Evolutionary conservation across 257 asterid species (phyloP).

Genomic region (Solanum piurae): DNA sequence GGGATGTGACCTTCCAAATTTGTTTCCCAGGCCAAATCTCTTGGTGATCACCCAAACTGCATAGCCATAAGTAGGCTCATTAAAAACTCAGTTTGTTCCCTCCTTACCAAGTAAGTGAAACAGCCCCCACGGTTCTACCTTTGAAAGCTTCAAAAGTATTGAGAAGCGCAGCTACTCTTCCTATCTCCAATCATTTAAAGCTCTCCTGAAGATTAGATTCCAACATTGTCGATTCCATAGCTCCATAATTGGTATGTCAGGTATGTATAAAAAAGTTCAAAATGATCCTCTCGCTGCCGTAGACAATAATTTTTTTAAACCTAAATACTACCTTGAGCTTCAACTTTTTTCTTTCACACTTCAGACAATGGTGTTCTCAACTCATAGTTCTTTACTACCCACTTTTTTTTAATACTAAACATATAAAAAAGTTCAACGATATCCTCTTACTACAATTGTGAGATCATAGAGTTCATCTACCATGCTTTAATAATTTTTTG

Average conservation of each 20-base stretch:
- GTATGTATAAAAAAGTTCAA: not conserved
- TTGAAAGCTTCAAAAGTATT: not conserved
- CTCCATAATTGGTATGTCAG: not conserved
- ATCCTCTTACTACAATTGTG: not conserved
- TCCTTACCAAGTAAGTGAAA: not conserved
- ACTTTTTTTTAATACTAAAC: not conserved
- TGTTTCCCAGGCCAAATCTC: not conserved
- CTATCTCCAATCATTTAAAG: not conserved
- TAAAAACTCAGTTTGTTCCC: not conserved
- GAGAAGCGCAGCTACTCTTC: not conserved
- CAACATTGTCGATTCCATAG: not conserved
- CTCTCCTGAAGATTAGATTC: not conserved
- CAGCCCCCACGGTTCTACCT: not conserved
- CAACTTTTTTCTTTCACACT: not conserved
- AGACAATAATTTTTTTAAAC: not conserved
- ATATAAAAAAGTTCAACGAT: not conserved
- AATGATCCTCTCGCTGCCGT: not conserved
- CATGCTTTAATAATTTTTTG: not conserved
- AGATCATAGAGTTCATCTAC: not conserved
- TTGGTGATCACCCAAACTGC: not conserved
- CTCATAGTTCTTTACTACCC: not conserved
- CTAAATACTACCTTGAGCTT: not conserved
- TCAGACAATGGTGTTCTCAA: not conserved
- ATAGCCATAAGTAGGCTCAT: not conserved
- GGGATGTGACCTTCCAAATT: not conserved